Percentiles rank a stretch among this genome's conserved stretches.
Evolutionary conservation across 805 yeast genomes (phyloP).

Genomic region (Suhomyces emberorum): DNA sequence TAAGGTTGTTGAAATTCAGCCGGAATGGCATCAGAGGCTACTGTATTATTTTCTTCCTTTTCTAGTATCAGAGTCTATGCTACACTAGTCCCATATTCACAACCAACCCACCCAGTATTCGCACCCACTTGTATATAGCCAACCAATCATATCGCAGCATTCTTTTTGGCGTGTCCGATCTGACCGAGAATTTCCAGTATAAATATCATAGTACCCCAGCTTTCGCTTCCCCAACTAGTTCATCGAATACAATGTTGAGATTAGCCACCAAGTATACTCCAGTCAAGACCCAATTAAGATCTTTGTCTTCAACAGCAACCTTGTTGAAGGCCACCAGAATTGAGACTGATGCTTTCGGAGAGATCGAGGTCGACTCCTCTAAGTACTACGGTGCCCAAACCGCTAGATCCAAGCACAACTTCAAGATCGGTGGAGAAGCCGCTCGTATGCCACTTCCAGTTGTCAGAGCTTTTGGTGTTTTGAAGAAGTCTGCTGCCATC

Average conservation of each 20-base stretch:
- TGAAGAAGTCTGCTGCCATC: constrained; percentile 92
- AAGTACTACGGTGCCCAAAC: constrained; percentile 99
- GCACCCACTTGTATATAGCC: too few species aligned
- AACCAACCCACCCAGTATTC: too few species aligned
- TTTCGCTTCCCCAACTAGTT: background rate
- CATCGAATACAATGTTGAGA: constrained; percentile 24
- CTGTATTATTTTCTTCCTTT: too few species aligned
- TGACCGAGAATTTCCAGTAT: background rate
- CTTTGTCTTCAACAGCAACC: constrained; percentile 24
- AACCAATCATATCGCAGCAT: constrained; percentile 1
- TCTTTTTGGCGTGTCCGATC: background rate
- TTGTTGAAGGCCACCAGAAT: constrained; percentile 45
- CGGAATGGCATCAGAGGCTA: too few species aligned
- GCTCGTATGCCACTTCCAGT: constrained; percentile 92
- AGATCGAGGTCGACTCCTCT: constrained; percentile 81
- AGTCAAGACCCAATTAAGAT: constrained; percentile 16
- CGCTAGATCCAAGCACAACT: constrained; percentile 87
- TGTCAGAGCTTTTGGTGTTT: constrained; percentile 85
- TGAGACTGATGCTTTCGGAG: constrained; percentile 96
- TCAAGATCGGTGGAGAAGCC: constrained; percentile 90
- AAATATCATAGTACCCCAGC: constrained; percentile 3
- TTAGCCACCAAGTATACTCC: constrained; percentile 15
- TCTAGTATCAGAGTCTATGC: too few species aligned
- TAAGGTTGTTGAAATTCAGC: too few species aligned
- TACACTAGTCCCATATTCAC: too few species aligned